These are phyloP conservation scores for Sungouiozyma intestinalis DNA, from an alignment of 805 yeast genomes.

Conservation along the genomic window DNA sequence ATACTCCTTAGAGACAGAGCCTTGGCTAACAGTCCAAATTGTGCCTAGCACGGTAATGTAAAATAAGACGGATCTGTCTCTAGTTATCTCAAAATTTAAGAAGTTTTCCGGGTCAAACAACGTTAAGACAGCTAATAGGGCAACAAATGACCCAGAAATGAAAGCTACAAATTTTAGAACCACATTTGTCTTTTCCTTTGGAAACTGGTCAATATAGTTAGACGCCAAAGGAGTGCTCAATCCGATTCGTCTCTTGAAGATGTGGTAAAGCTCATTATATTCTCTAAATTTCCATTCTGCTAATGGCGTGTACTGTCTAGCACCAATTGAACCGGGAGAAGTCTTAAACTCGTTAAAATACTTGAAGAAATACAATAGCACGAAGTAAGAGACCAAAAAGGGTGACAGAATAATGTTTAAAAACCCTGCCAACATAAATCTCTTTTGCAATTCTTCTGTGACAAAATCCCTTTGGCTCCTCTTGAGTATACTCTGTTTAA, in stretches of 20 bases:
- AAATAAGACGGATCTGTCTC: constrained; percentile 71
- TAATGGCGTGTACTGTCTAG: constrained; percentile 83
- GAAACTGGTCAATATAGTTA: constrained; percentile 82
- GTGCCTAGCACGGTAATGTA: constrained; percentile 86
- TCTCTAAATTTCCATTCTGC: constrained; percentile 96
- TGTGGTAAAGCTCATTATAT: constrained; percentile 84
- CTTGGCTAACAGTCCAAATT: constrained; percentile 71
- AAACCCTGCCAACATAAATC: constrained; percentile 82
- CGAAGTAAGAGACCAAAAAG: constrained; percentile 71
- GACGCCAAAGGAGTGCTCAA: constrained; percentile 72
- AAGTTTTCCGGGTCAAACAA: constrained; percentile 84
- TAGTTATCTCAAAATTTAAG: constrained; percentile 77
- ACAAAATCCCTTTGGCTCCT: constrained; percentile 58
- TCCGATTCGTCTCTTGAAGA: constrained; percentile 70
- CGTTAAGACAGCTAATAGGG: constrained; percentile 70
- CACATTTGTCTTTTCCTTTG: constrained; percentile 58
- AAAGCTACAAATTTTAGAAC: constrained; percentile 55
- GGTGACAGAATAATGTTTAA: constrained; percentile 79
- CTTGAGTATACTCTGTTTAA: constrained; percentile 59
- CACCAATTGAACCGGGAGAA: constrained; percentile 72
- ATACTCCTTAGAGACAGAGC: constrained; percentile 53
- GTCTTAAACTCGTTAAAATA: constrained; percentile 88
- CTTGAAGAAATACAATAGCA: constrained; percentile 73
- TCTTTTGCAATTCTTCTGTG: constrained; percentile 57
- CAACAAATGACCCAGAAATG: constrained; percentile 79